Evolutionary conservation across 768 basidiomycete genomes (phyloP).

Genomic region (Boletus reticuloceps): DNA sequence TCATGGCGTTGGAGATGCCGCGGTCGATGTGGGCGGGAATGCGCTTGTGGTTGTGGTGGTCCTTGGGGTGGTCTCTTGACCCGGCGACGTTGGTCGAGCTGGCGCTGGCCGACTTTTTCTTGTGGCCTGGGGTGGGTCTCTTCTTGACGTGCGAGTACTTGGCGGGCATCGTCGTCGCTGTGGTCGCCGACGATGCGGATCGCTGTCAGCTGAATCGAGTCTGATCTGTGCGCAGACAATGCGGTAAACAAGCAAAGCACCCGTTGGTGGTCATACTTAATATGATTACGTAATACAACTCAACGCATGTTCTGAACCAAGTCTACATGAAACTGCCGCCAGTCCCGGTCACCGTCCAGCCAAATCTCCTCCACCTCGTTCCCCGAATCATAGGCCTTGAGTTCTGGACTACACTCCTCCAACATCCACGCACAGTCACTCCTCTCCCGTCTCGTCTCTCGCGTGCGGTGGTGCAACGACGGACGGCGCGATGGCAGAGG

Average conservation of each 20-base stretch:
- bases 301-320: slow-evolving; percentile 25
- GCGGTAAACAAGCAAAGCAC: not conserved
- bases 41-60: slow-evolving; percentile 33
- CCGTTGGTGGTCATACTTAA: not conserved
- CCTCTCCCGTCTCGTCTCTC: slow-evolving; percentile 9
- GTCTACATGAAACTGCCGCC: slow-evolving; percentile 57
- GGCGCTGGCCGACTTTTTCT: slow-evolving; percentile 39
- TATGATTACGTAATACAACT: slow-evolving; percentile 18
- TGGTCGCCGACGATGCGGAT: slow-evolving; percentile 20
- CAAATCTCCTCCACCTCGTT: slow-evolving; percentile 34
- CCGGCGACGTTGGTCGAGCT: slow-evolving; percentile 31
- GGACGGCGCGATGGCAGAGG: slow-evolving; percentile 32
- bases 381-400: slow-evolving; percentile 24
- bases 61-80: slow-evolving; percentile 13
- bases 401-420: slow-evolving; percentile 37
- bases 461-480: slow-evolving; percentile 23
- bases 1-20: slow-evolving; percentile 52
- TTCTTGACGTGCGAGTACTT: slow-evolving; percentile 80
- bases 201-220: not conserved
- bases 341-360: slow-evolving; percentile 30
- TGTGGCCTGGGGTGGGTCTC: slow-evolving; percentile 45
- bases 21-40: slow-evolving; percentile 53
- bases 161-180: slow-evolving; percentile 49
- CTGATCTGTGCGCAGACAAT: slow-evolving; percentile 19
- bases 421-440: slow-evolving; percentile 38